Conservation (phyloP, 352 stramenopile genomes). For the Phytophthora niederhauseri region DNA sequence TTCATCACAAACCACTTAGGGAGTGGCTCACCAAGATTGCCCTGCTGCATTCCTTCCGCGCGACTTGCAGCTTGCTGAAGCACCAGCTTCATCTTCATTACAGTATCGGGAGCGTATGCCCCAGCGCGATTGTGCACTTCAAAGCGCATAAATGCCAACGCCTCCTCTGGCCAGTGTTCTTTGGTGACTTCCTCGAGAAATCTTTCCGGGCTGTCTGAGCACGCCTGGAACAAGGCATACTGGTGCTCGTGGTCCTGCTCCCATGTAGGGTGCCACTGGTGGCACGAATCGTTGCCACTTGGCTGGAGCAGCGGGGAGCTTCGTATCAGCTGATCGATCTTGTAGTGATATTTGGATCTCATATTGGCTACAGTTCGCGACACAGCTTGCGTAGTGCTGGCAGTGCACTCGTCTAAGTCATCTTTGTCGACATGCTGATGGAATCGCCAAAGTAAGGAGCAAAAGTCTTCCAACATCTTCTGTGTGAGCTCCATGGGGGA, state of each 20-base stretch:
- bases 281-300: background rate
- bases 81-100: background rate
- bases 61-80: background rate
- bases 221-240: background rate
- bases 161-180: background rate
- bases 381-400: background rate
- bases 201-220: background rate
- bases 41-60: background rate
- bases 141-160: background rate
- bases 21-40: background rate
- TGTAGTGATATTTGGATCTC: background rate
- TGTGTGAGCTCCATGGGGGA: too few relatives aligned
- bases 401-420: background rate
- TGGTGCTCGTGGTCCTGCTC: background rate
- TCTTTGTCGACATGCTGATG: background rate
- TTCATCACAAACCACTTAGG: background rate
- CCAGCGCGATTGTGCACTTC: background rate
- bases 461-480: background rate
- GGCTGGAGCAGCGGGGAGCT: background rate
- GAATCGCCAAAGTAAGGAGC: background rate
- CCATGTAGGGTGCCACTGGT: background rate
- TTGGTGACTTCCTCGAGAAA: background rate
- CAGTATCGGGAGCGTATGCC: background rate
- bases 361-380: background rate
- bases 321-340: background rate